A percentile compares a stretch with the other conserved stretches of the same genome.
phyloP scores from a whole-genome alignment of 148 eudicot genomes.

The Spergularia marina region DNA sequence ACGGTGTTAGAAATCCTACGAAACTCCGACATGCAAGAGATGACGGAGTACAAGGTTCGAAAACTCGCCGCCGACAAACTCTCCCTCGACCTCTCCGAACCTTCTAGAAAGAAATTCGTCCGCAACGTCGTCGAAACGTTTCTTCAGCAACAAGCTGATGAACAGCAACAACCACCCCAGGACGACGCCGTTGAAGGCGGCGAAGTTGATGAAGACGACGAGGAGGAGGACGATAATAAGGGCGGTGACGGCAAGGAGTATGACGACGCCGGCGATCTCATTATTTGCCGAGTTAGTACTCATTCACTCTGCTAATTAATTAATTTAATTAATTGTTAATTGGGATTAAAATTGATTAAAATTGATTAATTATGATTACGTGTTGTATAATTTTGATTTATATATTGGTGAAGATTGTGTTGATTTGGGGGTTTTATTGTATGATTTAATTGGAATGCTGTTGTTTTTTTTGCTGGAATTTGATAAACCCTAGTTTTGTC shows the following conservation, averaged over 20 bases:
- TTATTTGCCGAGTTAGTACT: constrained; percentile 63
- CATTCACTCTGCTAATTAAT: not conserved
- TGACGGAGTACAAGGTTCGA: constrained; percentile 70
- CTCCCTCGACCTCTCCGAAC: constrained; percentile 59
- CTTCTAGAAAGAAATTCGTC: constrained; percentile 58
- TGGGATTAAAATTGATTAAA: not conserved
- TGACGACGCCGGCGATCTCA: constrained; percentile 84
- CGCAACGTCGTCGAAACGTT: constrained; percentile 61
- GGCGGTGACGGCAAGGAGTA: constrained; percentile 51
- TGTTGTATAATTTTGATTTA: not conserved
- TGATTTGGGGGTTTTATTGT: not conserved
- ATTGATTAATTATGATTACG: not conserved
- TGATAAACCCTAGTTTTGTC: not conserved
- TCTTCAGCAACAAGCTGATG: constrained; percentile 37
- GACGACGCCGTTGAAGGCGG: constrained; percentile 23
- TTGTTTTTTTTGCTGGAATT: too few relatives aligned
- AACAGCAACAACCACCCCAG: constrained; percentile 6
- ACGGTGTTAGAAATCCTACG: constrained; percentile 60
- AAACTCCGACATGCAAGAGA: constrained; percentile 62
- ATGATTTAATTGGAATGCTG: too few relatives aligned
- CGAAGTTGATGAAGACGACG: constrained; percentile 32
- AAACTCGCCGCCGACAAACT: constrained; percentile 64
- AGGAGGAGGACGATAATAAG: constrained; percentile 26
- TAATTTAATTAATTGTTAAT: not conserved
- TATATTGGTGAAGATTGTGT: not conserved